Evolutionary conservation across 208 protist species (phyloP).

Genomic region (Crithidia expoeki): DNA sequence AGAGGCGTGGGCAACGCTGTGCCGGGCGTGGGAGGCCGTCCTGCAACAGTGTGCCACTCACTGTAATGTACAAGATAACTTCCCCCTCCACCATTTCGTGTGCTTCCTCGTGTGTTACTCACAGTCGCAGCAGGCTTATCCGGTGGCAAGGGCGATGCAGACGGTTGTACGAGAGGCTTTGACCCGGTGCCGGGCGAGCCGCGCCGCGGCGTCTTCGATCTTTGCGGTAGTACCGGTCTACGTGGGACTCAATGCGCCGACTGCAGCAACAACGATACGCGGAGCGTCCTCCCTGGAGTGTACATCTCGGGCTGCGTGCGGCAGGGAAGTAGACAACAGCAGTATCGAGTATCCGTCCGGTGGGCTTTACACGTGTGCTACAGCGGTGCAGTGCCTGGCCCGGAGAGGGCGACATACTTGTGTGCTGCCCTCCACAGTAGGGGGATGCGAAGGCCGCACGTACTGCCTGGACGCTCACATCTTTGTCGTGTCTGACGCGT

Average conservation of each 20-base stretch:
- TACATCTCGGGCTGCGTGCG: neutral
- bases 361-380: slow-evolving; percentile 65
- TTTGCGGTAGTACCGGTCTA: slow-evolving; percentile 54
- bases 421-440: neutral
- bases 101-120: slow-evolving; percentile 56
- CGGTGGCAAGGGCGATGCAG: slow-evolving; percentile 39
- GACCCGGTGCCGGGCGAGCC: slow-evolving; percentile 1
- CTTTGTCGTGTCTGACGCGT: slow-evolving; percentile 71
- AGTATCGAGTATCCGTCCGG: slow-evolving; percentile 57
- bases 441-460: neutral
- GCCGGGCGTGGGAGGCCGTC: slow-evolving; percentile 10
- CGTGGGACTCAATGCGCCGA: slow-evolving; percentile 45
- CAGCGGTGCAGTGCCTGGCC: slow-evolving; percentile 25
- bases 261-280: neutral
- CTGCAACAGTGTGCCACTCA: neutral
- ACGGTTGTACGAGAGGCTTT: slow-evolving; percentile 19
- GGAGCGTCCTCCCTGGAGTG: too few species aligned
- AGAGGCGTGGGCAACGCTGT: slow-evolving; percentile 23
- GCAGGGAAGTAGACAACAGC: neutral
- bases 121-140: slow-evolving; percentile 44
- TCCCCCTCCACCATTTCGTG: slow-evolving; percentile 4
- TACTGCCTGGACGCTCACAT: slow-evolving; percentile 30
- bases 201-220: slow-evolving; percentile 16
- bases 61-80: neutral
- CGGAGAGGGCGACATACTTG: slow-evolving; percentile 6